Conservation (phyloP, 768 basidiomycete species). For the Boletus huronensis region DNA sequence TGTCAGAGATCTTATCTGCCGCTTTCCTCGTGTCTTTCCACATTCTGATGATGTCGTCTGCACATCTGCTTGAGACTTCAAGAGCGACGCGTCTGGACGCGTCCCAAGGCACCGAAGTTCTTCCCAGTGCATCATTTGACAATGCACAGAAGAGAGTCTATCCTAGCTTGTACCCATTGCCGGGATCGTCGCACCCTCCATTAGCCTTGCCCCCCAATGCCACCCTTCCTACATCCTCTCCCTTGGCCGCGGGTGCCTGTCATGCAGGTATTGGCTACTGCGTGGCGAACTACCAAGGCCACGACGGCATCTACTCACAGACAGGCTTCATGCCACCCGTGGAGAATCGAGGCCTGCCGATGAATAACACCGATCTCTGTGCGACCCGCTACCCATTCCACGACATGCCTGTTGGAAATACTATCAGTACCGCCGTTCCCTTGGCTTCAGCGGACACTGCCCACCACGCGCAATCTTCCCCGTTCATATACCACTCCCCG, state of each 20-base stretch:
- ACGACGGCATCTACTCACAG: not conserved
- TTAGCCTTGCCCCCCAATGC: too few species aligned
- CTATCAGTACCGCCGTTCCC: not conserved
- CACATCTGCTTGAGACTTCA: not conserved
- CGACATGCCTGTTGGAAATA: not conserved
- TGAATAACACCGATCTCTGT: not conserved
- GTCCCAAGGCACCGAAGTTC: not conserved
- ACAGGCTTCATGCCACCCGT: not conserved
- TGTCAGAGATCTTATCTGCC: not conserved
- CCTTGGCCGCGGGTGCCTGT: not conserved
- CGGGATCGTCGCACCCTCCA: not conserved
- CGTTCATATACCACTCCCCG: not conserved
- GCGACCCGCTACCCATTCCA: not conserved
- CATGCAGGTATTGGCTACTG: not conserved
- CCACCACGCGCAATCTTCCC: not conserved
- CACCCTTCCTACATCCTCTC: not conserved
- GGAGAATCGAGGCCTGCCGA: not conserved
- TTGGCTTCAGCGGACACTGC: too few species aligned
- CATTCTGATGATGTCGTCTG: not conserved
- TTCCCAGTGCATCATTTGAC: too few species aligned
- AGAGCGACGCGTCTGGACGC: not conserved
- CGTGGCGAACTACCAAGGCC: not conserved
- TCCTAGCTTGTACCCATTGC: not conserved
- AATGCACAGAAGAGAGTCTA: too few species aligned
- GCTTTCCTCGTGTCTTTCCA: not conserved